Evolutionary conservation across 352 stramenopile species (phyloP).

Genomic region (Globisporangium viniferum): DNA sequence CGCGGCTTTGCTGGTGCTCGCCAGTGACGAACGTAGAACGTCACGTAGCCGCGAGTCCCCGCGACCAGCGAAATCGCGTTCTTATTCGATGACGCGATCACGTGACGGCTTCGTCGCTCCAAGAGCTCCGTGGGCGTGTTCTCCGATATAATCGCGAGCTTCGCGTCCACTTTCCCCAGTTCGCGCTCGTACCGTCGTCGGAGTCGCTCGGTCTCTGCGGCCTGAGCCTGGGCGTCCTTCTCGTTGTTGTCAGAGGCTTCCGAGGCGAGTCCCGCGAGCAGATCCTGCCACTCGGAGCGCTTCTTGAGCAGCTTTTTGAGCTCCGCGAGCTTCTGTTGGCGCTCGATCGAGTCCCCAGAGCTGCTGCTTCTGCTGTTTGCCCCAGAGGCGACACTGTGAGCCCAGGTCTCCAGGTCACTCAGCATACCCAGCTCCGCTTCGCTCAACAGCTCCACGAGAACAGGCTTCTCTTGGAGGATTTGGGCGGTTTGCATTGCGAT

Average conservation of each 20-base stretch:
- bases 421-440: constrained; percentile 28
- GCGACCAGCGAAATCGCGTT: constrained; percentile 52
- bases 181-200: constrained; percentile 52
- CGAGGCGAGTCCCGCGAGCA: constrained; percentile 22
- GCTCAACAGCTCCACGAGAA: constrained; percentile 35
- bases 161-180: constrained; percentile 54
- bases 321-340: constrained; percentile 38
- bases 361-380: constrained; percentile 1
- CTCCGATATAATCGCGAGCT: constrained; percentile 47
- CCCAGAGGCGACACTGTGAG: constrained; percentile 19
- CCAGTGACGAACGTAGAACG: constrained; percentile 28
- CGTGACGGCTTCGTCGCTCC: constrained; percentile 48
- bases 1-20: constrained; percentile 20
- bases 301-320: constrained; percentile 67
- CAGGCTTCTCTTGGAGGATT: constrained; percentile 24
- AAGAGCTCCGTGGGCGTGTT: constrained; percentile 48
- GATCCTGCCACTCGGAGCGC: constrained; percentile 35
- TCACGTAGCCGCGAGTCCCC: constrained; percentile 28
- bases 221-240: constrained; percentile 6
- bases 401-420: constrained; percentile 40
- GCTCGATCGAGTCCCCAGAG: constrained; percentile 9
- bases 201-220: constrained; percentile 30
- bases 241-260: neutral
- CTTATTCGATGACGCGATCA: constrained; percentile 51
- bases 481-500: constrained; percentile 31